phyloP scores from a whole-genome alignment of 2,329 filamentous ascomycete genomes.

The Colletotrichum karsti region DNA sequence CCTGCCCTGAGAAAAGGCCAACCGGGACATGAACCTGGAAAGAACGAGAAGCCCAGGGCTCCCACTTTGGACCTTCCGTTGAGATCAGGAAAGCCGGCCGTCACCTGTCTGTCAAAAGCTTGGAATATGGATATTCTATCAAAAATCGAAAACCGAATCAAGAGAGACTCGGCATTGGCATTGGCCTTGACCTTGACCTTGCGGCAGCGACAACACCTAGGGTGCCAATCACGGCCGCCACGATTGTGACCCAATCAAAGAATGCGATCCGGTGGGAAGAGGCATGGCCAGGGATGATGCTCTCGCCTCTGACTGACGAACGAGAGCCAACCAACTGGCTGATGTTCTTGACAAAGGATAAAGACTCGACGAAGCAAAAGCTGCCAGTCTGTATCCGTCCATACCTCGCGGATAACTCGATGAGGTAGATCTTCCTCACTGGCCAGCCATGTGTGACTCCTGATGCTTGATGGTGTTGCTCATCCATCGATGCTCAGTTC shows the following conservation, averaged over 20 bases:
- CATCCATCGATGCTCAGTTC: background rate
- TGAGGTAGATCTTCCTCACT: too few relatives aligned
- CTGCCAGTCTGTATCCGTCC: too few relatives aligned
- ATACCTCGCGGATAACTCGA: too few relatives aligned
- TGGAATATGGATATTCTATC: background rate
- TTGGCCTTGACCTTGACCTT: too few relatives aligned
- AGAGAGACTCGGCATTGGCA: too few relatives aligned
- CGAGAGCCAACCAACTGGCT: background rate
- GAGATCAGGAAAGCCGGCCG: too few relatives aligned
- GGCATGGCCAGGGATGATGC: constrained; percentile 14
- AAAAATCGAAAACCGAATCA: constrained; percentile 2
- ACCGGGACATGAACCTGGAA: too few relatives aligned
- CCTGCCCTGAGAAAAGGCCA: background rate
- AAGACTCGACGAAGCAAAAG: too few relatives aligned
- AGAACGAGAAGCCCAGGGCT: background rate
- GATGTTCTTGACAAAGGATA: background rate
- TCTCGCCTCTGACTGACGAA: background rate
- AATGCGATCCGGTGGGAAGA: background rate
- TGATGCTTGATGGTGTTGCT: background rate
- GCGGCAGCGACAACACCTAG: background rate
- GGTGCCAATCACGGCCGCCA: background rate
- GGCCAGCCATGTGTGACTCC: background rate
- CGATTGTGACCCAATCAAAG: background rate
- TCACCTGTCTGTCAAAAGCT: too few relatives aligned
- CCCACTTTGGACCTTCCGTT: background rate